Base-by-base conservation (phyloP, 495 filamentous ascomycete genomes). In the Penicillium ochrochloron region DNA sequence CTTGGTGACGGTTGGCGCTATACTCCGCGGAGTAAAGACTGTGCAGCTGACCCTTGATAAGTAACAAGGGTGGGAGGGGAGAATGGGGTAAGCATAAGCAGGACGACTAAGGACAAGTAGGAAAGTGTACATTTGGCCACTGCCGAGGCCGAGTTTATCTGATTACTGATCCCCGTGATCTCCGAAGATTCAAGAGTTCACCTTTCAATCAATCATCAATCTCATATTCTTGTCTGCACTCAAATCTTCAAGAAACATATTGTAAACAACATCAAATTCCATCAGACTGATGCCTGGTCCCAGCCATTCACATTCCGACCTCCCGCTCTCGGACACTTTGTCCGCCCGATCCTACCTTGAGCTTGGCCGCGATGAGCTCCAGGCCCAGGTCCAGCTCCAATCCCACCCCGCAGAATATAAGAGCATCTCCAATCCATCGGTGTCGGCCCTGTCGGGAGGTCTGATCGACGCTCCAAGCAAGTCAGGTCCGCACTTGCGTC, bases 281-380 rank as follows among this genome's bases (percentile, higher is more conserved):
- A 15, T 29, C 27, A 41, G 15, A n/a, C 34, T 23, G 17, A 64
- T 64, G 62, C 56, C 19, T 21, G 55, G 19, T 37, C 51, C 62
- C 15, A 34, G 58, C 17, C 50, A 50, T 29, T 52, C 61, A 31
- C 53, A 17, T 21, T 63, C 61, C 14, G 44, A 53, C 63, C 33
- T 55, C 8, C 39, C 58, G 27, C 39, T 61, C 33, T 52, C 59
- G 29, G 62, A 59, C 19, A 42, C 56, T 1, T 33, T 64, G 15
- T 59, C 62, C 34, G 62, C 62, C 10, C 58, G 70, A 42, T 72
- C 70, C 27, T 72, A 70, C 23, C 62, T 72, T 12, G 69, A 71
- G 14, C 48, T 62, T 35, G 46, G 44, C 21, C 46, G 21, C 23
- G 19, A 58, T 2, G 57, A 21, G 35, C 19, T 39, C 29, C 44